phyloP scores from a whole-genome alignment of 2,329 filamentous ascomycete species.

The Aspergillus fructus region DNA sequence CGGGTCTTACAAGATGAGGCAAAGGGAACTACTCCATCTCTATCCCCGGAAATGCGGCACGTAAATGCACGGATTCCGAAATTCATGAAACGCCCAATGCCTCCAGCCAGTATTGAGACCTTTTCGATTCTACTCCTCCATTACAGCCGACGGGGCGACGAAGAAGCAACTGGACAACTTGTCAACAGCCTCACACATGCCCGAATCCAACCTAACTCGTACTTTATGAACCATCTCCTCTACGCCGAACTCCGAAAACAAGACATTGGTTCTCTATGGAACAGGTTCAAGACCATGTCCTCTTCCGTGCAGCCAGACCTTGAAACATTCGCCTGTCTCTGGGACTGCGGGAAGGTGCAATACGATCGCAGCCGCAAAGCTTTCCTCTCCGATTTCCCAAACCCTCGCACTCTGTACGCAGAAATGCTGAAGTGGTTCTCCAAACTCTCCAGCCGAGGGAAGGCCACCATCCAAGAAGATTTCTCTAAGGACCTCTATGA shows the following conservation, averaged over 20 bases:
- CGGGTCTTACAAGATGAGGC: conserved; percentile 51
- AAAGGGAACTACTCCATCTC: conserved; percentile 19
- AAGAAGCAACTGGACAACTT: conserved; percentile 58
- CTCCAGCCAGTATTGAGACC: conserved; percentile 71
- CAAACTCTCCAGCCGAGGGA: conserved; percentile 29
- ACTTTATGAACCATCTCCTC: conserved; percentile 78
- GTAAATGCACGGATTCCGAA: conserved; percentile 33
- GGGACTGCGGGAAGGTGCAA: conserved; percentile 53
- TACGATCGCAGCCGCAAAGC: conserved; percentile 49
- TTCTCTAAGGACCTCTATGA: conserved; percentile 53
- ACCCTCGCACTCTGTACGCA: conserved; percentile 46
- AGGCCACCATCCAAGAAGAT: conserved; percentile 31
- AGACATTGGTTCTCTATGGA: conserved; percentile 54
- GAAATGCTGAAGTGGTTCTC: conserved; percentile 51
- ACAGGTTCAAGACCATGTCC: conserved; percentile 58
- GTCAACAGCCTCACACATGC: conserved; percentile 63
- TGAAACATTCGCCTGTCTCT: conserved; percentile 68
- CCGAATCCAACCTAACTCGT: conserved; percentile 66
- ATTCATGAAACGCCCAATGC: conserved; percentile 43
- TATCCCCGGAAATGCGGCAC: conserved; percentile 28
- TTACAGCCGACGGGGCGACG: conserved; percentile 64
- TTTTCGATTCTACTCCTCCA: conserved; percentile 73
- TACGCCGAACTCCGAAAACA: conserved; percentile 64
- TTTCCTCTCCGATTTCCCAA: conserved; percentile 48
- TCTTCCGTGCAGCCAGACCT: conserved; percentile 60